phyloP scores from a whole-genome alignment of 1,284 basidiomycete species.

The Boletus hoseneyae region DNA sequence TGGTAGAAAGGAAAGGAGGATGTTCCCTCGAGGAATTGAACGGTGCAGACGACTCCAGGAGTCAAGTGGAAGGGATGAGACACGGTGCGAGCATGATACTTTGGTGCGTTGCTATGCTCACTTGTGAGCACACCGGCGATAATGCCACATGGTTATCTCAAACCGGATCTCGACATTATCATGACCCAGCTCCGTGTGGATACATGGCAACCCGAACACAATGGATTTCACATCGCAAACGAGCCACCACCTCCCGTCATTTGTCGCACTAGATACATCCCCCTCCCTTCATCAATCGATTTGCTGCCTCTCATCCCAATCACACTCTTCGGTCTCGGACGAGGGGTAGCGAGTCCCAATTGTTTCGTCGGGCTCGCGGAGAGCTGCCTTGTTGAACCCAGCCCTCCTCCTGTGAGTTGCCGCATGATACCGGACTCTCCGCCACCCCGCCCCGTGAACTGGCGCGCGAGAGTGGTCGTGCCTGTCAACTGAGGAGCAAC shows the following conservation, averaged over 20 bases:
- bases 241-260: conserved; percentile 55
- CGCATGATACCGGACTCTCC: conserved; percentile 46
- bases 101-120: conserved; percentile 15
- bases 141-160: not conserved
- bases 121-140: not conserved
- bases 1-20: conserved; percentile 16
- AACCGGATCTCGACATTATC: conserved; percentile 8
- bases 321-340: conserved; percentile 60
- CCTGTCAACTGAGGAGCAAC: conserved; percentile 58
- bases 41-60: not conserved
- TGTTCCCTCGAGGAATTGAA: conserved; percentile 8
- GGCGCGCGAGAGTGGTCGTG: conserved; percentile 67
- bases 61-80: not conserved
- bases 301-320: conserved; percentile 55
- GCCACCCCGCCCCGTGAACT: conserved; percentile 62
- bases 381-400: conserved; percentile 57
- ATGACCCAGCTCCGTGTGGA: conserved; percentile 7
- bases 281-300: conserved; percentile 59
- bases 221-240: conserved; percentile 22
- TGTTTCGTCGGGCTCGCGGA: conserved; percentile 57
- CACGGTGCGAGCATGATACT: too few relatives aligned
- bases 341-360: conserved; percentile 33
- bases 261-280: conserved; percentile 65
- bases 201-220: conserved; percentile 22
- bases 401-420: conserved; percentile 64